Evolutionary conservation across 371 early-diverging fungal genomes (phyloP), one percentile per base, ranked within the genome.

Genomic region (Saksenaea oblongispora): DNA sequence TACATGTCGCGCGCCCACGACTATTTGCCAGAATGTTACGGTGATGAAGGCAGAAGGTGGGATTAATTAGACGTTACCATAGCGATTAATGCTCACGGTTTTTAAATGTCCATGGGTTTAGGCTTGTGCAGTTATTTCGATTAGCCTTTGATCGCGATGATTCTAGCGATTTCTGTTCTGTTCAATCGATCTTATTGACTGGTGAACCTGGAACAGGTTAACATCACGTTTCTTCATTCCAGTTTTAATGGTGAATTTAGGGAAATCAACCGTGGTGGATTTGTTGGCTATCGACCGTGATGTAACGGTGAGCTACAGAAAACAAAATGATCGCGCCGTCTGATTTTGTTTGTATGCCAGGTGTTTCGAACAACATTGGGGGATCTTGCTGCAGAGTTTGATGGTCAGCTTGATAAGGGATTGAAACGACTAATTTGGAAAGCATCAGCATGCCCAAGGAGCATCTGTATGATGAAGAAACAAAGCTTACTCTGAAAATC

Each of bases 191-290:
- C 17, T 56, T 82, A 11, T 22, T 82, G 2, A 62, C 51, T 28
- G 83, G 80, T 7, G 78, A 75, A 54, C 72, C 83, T 9, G 83
- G 83, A 37, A 70, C 66, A 56, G 81, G 80, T 74, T 69, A 15
- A 35, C 18, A 0, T 11, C n/a, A 44, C 5, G 17, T 27, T 15
- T 10, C 28, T 15, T 22, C 5, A 17, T 4, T 34, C 18, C 24
- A 28, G 41, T 34, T 3, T 15, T 22, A 26, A 34, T 35, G 8
- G 18, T 10, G 24, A 5, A n/a, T 18, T 0, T 28, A 76, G 84
- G 84, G 36, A 84, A 84, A 55, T 63, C 80, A 0, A 66, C 63
- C 17, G 58, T 68, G 9, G 10, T 78, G 2, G 61, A 66, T 0
- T 51, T 68, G 22, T 22, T 82, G 28, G 73, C 79, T 3, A 28